phyloP scores from a whole-genome alignment of 257 asterid species.

The Osmanthus fragrans region DNA sequence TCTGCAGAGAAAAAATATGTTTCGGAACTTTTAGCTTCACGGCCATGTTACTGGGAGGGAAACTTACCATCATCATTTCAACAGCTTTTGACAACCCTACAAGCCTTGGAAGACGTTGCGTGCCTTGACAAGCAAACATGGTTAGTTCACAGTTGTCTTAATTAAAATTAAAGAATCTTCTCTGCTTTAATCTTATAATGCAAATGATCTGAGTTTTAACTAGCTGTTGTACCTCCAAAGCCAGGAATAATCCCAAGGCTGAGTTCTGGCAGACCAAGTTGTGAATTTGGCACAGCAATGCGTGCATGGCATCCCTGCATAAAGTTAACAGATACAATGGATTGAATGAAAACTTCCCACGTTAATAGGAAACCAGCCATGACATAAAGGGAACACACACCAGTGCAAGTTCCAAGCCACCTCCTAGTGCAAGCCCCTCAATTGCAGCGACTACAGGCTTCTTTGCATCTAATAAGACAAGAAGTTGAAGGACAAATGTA shows the following conservation, averaged over 20 bases:
- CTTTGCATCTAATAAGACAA: slow-evolving; percentile 63
- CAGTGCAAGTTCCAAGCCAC: slow-evolving; percentile 93
- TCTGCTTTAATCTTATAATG: slow-evolving; percentile 15
- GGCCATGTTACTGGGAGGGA: slow-evolving; percentile 16
- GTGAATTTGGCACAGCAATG: slow-evolving; percentile 76
- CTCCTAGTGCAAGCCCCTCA: slow-evolving; percentile 97
- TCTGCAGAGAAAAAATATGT: slow-evolving; percentile 1
- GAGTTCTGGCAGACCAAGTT: slow-evolving; percentile 94
- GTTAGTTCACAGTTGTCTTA: slow-evolving; percentile 18
- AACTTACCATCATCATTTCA: slow-evolving; percentile 85
- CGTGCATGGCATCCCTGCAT: slow-evolving; percentile 94
- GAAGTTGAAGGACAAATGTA: slow-evolving; percentile 17
- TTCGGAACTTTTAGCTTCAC: background rate
- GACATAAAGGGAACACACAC: slow-evolving; percentile 42
- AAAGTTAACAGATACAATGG: slow-evolving; percentile 19
- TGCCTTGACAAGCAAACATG: slow-evolving; percentile 54
- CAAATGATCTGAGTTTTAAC: slow-evolving; percentile 12
- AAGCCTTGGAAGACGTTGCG: slow-evolving; percentile 97
- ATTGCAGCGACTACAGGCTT: slow-evolving; percentile 94
- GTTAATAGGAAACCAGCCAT: slow-evolving; percentile 9
- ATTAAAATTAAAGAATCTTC: slow-evolving; percentile 16
- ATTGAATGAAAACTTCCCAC: slow-evolving; percentile 1
- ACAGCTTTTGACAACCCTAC: slow-evolving; percentile 86
- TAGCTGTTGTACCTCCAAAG: slow-evolving; percentile 66
- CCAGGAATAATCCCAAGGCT: slow-evolving; percentile 97